Percentiles rank a stretch among this genome's conserved stretches.
phyloP scores from a whole-genome alignment of 331 rosid genomes.

The Rosa hybrid region DNA sequence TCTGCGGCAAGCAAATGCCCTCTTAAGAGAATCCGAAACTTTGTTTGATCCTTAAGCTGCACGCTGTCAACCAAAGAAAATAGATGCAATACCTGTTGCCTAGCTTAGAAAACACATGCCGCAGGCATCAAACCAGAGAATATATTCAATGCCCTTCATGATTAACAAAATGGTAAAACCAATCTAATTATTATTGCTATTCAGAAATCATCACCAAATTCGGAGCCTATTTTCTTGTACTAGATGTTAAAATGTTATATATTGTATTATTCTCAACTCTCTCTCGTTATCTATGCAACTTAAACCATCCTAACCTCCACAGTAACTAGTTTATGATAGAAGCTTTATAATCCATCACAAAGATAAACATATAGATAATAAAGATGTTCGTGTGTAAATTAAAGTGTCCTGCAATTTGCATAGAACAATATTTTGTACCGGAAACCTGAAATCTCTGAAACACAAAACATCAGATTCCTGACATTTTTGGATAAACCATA shows the following conservation, averaged over 20 bases:
- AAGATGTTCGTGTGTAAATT: not conserved
- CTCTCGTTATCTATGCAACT: not conserved
- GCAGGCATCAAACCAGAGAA: not conserved
- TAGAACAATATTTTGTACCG: not conserved
- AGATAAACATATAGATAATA: not conserved
- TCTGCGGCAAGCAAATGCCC: not conserved
- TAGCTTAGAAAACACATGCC: not conserved
- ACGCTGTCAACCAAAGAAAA: not conserved
- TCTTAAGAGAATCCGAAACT: not conserved
- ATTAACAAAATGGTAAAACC: not conserved
- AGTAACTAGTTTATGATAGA: not conserved
- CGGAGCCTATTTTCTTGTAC: not conserved
- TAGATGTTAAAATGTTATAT: not conserved
- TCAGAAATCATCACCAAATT: not conserved
- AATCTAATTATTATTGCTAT: not conserved
- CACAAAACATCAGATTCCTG: constrained; percentile 23
- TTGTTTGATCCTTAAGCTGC: not conserved
- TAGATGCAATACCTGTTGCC: not conserved
- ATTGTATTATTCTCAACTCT: not conserved
- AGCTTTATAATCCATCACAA: not conserved
- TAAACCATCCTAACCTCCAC: not conserved
- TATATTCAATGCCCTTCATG: not conserved
- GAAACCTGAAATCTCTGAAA: constrained; percentile 7
- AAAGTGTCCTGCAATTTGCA: not conserved
- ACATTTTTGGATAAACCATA: constrained; percentile 7